These are phyloP conservation scores for Tricholoma flavovirens DNA, from an alignment of 768 basidiomycete genomes.

Conservation along the genomic window DNA sequence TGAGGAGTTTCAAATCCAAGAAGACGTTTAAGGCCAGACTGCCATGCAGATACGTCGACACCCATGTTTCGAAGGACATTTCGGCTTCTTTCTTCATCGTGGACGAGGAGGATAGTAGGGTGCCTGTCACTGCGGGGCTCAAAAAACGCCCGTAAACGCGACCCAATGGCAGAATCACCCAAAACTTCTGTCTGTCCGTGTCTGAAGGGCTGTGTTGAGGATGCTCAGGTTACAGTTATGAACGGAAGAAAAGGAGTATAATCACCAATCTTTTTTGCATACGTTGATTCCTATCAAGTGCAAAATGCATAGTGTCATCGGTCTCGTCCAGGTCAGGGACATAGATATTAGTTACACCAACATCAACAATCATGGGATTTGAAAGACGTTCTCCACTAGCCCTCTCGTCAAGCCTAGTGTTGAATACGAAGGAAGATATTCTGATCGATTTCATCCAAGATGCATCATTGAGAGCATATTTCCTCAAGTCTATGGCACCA, in stretches of 20 bases:
- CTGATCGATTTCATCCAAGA: conserved; percentile 28
- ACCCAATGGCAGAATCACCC: conserved; percentile 11
- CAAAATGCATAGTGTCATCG: conserved; percentile 20
- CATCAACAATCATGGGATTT: conserved; percentile 29
- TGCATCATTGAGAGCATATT: conserved; percentile 25
- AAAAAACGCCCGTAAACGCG: conserved; percentile 17
- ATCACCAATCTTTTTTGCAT: conserved; percentile 8
- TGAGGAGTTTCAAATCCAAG: conserved; percentile 14
- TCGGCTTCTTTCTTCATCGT: conserved; percentile 33
- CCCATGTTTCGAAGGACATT: conserved; percentile 36
- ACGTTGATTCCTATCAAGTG: conserved; percentile 10
- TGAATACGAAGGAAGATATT: conserved; percentile 33
- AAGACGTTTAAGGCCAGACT: conserved; percentile 32
- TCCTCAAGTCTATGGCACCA: conserved; percentile 15
- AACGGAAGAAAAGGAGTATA: background rate
- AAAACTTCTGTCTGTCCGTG: conserved; percentile 23
- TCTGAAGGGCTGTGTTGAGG: conserved; percentile 20
- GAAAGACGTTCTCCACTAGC: conserved; percentile 14
- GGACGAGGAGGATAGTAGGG: conserved; percentile 44
- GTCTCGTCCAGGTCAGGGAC: conserved; percentile 16
- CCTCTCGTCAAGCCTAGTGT: conserved; percentile 27
- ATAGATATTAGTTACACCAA: conserved; percentile 37
- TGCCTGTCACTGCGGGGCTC: conserved; percentile 1
- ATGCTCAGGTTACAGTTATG: background rate
- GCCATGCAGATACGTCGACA: conserved; percentile 38